phyloP scores from a whole-genome alignment of 352 stramenopile genomes.

The Blastocystis sp. region DNA sequence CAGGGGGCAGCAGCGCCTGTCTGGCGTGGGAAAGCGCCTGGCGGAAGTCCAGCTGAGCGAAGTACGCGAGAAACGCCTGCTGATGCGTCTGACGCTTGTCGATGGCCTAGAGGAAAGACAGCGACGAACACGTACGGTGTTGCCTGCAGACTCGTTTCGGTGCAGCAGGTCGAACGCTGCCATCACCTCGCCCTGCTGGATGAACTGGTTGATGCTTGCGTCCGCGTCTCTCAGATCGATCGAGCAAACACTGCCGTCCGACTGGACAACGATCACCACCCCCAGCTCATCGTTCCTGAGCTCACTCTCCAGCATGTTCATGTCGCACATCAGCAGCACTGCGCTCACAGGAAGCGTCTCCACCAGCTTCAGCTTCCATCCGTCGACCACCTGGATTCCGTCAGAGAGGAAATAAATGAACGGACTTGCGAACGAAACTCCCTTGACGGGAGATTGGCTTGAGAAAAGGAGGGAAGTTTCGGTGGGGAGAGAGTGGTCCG shows the following conservation, averaged over 20 bases:
- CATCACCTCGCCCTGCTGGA: background rate
- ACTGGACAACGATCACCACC: background rate
- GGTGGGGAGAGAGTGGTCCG: background rate
- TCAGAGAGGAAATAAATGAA: conserved; percentile 15
- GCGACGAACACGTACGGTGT: background rate
- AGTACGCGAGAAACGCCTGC: background rate
- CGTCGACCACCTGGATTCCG: background rate
- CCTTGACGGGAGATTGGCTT: background rate
- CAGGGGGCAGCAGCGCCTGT: background rate
- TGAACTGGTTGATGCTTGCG: background rate
- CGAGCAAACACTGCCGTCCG: background rate
- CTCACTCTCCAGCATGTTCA: background rate
- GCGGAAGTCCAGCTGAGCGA: background rate
- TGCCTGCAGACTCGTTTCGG: background rate
- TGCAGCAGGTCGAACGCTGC: conserved; percentile 29
- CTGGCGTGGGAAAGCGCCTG: background rate
- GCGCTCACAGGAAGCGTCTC: background rate
- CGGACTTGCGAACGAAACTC: background rate
- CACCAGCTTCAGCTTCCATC: background rate
- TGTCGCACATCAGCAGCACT: background rate
- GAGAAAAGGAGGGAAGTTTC: background rate
- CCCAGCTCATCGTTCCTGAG: background rate
- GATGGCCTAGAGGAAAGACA: background rate
- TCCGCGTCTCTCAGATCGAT: background rate
- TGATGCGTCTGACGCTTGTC: background rate